phyloP scores from a whole-genome alignment of 208 protist genomes.

The Wallacemonas rigidus region DNA sequence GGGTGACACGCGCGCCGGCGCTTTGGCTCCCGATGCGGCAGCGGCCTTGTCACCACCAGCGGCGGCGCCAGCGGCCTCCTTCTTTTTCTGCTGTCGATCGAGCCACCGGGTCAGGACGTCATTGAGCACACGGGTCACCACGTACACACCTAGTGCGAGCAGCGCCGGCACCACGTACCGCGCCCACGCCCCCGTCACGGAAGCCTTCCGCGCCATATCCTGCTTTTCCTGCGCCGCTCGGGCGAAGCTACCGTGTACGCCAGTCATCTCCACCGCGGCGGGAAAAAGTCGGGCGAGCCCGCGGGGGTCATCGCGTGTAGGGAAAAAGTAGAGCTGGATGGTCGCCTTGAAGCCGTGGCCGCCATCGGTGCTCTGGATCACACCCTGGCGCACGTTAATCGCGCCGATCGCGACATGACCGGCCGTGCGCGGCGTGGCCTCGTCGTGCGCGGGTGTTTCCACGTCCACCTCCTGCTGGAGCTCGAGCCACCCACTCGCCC shows the following conservation, averaged over 20 bases:
- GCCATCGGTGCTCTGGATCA: background rate
- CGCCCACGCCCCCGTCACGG: slow-evolving; percentile 27
- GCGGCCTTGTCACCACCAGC: background rate
- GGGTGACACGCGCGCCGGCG: background rate
- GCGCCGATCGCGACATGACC: background rate
- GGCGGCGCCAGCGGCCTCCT: slow-evolving; percentile 10
- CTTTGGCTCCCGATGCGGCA: background rate
- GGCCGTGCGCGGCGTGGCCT: background rate
- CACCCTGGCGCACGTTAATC: background rate
- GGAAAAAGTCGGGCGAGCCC: background rate
- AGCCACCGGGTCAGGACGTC: background rate
- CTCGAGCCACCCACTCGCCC: slow-evolving; percentile 8
- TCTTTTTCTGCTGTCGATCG: slow-evolving; percentile 18
- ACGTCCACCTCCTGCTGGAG: slow-evolving; percentile 1
- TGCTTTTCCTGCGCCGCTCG: slow-evolving; percentile 16
- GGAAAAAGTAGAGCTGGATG: slow-evolving; percentile 21
- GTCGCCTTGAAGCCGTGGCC: slow-evolving; percentile 10
- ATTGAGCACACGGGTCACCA: slow-evolving; percentile 20
- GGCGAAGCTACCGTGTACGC: slow-evolving; percentile 26
- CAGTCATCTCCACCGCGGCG: slow-evolving; percentile 44
- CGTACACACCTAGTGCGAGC: slow-evolving; percentile 39
- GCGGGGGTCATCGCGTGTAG: background rate
- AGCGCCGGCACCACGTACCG: slow-evolving; percentile 53
- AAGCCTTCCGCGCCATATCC: slow-evolving; percentile 17
- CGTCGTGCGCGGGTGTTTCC: background rate